Percentiles rank a stretch among this genome's conserved stretches.
Evolutionary conservation across 176 grass and related monocot genomes (phyloP).

Genomic region (Oryza officinalis): DNA sequence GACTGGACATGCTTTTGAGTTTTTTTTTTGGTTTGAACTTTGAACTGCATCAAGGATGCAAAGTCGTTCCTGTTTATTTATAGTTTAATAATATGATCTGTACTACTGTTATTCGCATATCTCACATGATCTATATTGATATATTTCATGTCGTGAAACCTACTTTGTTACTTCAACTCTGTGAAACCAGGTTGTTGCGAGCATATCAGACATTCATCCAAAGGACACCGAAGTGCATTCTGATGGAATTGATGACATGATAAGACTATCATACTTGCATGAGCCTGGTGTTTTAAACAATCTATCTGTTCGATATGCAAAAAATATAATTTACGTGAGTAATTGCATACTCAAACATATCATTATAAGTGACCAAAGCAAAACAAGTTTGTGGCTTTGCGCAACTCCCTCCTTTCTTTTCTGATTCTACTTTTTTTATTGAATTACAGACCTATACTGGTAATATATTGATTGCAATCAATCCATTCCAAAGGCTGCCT

Average conservation of each 20-base stretch:
- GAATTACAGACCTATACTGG: constrained; percentile 83
- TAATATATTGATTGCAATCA: constrained; percentile 92
- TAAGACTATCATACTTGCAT: constrained; percentile 79
- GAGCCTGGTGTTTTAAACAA: constrained; percentile 94
- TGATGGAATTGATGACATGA: constrained; percentile 88
- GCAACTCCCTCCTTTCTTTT: neutral
- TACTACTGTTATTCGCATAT: neutral
- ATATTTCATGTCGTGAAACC: neutral
- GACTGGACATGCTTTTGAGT: neutral
- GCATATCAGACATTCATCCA: constrained; percentile 75
- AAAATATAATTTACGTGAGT: constrained; percentile 89
- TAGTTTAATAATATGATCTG: constrained; percentile 6
- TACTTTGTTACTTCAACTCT: constrained; percentile 6
- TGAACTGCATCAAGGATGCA: neutral
- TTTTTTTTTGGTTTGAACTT: neutral
- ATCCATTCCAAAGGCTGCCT: constrained; percentile 93
- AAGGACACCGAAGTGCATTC: constrained; percentile 69
- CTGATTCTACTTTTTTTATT: neutral
- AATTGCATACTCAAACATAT: constrained; percentile 10
- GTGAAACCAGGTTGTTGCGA: constrained; percentile 57
- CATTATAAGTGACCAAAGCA: neutral
- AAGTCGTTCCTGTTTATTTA: constrained; percentile 1
- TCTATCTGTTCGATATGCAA: constrained; percentile 67
- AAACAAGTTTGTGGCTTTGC: neutral
- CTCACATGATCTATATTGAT: neutral